Percentiles rank a stretch among this genome's conserved stretches.
phyloP scores from a whole-genome alignment of 257 asterid species.

The Nicotiana knightiana region DNA sequence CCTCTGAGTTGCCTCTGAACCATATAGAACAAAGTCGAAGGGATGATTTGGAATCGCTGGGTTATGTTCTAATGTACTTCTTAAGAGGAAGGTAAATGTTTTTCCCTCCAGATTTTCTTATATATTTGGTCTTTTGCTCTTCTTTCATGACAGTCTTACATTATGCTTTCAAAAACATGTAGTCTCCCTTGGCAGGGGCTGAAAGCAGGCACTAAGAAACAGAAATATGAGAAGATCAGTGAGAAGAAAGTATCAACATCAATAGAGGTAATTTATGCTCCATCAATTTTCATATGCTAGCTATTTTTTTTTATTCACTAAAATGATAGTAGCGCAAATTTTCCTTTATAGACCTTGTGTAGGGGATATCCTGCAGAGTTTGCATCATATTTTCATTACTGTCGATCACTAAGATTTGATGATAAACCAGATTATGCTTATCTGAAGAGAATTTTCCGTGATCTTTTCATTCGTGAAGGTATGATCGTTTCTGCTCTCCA shows the following conservation, averaged over 20 bases:
- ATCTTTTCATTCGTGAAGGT: conserved; percentile 86
- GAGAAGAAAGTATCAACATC: conserved; percentile 62
- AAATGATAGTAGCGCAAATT: conserved; percentile 14
- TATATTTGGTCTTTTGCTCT: neutral
- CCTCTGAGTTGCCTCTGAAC: neutral
- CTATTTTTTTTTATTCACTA: neutral
- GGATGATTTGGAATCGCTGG: conserved; percentile 23
- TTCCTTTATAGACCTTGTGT: conserved; percentile 49
- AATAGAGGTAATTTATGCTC: conserved; percentile 47
- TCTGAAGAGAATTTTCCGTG: conserved; percentile 70
- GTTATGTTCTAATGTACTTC: conserved; percentile 18
- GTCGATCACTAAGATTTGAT: conserved; percentile 83
- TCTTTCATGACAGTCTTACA: conserved; percentile 12
- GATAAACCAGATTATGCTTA: conserved; percentile 79
- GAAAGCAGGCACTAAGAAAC: conserved; percentile 58
- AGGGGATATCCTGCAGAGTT: conserved; percentile 77
- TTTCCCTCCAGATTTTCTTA: neutral
- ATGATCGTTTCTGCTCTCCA: neutral
- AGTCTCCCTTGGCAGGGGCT: conserved; percentile 75
- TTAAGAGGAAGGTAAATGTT: conserved; percentile 19
- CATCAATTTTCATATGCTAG: neutral
- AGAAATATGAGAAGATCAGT: conserved; percentile 51
- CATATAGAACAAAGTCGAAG: conserved; percentile 21
- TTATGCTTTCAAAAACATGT: conserved; percentile 20
- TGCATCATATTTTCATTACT: conserved; percentile 79